Base-by-base conservation (phyloP, 1,139 yeast species). In the Lodderomyces orthopsilosis region DNA sequence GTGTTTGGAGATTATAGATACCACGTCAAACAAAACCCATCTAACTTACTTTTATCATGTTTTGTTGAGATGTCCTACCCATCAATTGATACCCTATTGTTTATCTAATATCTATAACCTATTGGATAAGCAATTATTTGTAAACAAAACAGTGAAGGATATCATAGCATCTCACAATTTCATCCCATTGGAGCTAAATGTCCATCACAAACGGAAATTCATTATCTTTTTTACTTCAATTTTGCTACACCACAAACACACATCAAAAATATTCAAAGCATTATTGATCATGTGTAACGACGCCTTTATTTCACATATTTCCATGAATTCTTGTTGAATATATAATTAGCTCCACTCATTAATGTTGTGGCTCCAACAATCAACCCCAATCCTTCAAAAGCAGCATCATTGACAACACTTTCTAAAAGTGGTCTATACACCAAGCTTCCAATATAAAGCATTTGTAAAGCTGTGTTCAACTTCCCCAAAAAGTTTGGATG, bases 401-500 rank as follows among this genome's bases (percentile, higher is more conserved):
- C 48, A 22, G 37, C 30, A 30, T 44, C 47, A 8, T 42, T 6
- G 6, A 22, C 41, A 48, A n/a, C 53, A 45, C 62, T 50, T 44
- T 73, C 64, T 14, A 85, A 52, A 0, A 82, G 83, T 0, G 94
- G 94, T 47, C 76, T 72, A 32, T 83, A 67, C 41, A 91, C 85
- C 48, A 87, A 78, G 14, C 81, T 70, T 0, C 95, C 96, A 40
- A 94, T 75, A 55, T 91, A 91, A 8, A 87, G 57, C 97, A 94
- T 91, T 62, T 94, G 98, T 50, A 94, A 74, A 1, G 83, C 89
- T 0, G 98, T 94, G 62, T 94, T 91, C 59, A 82, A 75, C 61
- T 93, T 93, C 10, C 96, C 90, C 33, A 94, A 79, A 41, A 75
- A 67, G n/a, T 94, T 89, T 2, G 98, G 98, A 47, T 78, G 88